These are phyloP conservation scores for Suhomyces yuchorum DNA, from an alignment of 1,139 yeast genomes.

Conservation along the genomic window DNA sequence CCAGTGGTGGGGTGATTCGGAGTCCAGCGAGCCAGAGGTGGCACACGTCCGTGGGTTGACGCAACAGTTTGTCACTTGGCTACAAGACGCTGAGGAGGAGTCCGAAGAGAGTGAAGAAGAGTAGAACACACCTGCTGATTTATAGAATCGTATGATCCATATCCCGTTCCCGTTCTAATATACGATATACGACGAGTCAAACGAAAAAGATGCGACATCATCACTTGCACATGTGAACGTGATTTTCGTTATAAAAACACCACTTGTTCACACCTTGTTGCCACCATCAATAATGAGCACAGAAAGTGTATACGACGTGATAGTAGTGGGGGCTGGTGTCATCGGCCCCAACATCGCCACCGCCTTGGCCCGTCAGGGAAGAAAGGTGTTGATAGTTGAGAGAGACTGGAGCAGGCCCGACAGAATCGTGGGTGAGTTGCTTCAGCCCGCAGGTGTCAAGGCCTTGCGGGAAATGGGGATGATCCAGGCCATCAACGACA, in stretches of 20 bases:
- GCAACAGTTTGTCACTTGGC: slow-evolving; percentile 82
- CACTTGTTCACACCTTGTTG: background rate
- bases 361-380: slow-evolving; percentile 86
- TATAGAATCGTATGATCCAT: slow-evolving; percentile 13
- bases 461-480: slow-evolving; percentile 82
- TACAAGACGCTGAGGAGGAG: slow-evolving; percentile 86
- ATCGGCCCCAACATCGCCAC: slow-evolving; percentile 94
- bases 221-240: slow-evolving; percentile 5
- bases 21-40: slow-evolving; percentile 44
- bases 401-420: slow-evolving; percentile 92
- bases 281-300: slow-evolving; percentile 4
- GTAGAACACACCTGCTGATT: slow-evolving; percentile 6
- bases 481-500: slow-evolving; percentile 74
- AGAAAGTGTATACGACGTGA: slow-evolving; percentile 50
- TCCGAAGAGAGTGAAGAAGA: slow-evolving; percentile 39
- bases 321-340: slow-evolving; percentile 92
- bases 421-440: slow-evolving; percentile 92
- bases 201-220: slow-evolving; percentile 7
- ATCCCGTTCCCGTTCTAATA: background rate
- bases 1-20: slow-evolving; percentile 71
- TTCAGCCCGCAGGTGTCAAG: slow-evolving; percentile 93
- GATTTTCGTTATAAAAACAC: slow-evolving; percentile 1
- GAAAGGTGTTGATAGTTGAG: slow-evolving; percentile 74
- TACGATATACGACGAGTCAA: slow-evolving; percentile 12
- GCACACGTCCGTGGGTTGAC: slow-evolving; percentile 57